Evolutionary conservation across 768 basidiomycete genomes (phyloP).

Genomic region (Cyclocybe aegerita): DNA sequence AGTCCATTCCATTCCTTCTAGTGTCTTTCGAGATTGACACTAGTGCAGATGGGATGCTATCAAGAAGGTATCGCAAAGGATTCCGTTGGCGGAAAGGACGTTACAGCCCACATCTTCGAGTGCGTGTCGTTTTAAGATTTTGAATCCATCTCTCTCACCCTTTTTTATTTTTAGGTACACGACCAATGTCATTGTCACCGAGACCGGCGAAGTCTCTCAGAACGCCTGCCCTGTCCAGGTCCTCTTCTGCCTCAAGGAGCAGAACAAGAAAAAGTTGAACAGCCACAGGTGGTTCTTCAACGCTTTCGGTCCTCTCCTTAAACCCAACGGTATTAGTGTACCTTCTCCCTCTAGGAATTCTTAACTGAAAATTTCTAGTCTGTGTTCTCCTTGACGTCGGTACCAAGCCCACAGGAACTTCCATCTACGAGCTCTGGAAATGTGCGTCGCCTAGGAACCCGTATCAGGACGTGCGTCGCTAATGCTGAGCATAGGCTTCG

Average conservation of each 20-base stretch:
- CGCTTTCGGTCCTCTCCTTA: constrained; percentile 85
- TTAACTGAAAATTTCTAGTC: constrained; percentile 39
- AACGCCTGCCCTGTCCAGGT: constrained; percentile 82
- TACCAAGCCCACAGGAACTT: constrained; percentile 92
- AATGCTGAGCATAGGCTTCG: constrained; percentile 50
- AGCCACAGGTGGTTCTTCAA: constrained; percentile 98
- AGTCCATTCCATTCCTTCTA: constrained; percentile 2
- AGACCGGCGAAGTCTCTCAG: constrained; percentile 75
- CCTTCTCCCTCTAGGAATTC: neutral
- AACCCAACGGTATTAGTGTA: constrained; percentile 63
- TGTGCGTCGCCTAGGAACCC: constrained; percentile 37
- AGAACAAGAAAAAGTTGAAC: constrained; percentile 97
- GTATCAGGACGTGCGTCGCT: constrained; percentile 1
- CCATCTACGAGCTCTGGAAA: constrained; percentile 97
- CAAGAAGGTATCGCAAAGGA: constrained; percentile 92
- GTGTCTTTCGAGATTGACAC: neutral
- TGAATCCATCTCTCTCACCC: constrained; percentile 3
- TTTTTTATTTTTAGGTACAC: constrained; percentile 55
- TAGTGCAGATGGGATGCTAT: constrained; percentile 73
- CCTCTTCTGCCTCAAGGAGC: constrained; percentile 90
- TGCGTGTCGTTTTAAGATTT: constrained; percentile 29
- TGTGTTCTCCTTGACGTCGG: constrained; percentile 94
- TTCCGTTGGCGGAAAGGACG: constrained; percentile 84
- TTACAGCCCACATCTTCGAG: constrained; percentile 94
- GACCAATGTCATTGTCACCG: constrained; percentile 74